phyloP scores from a whole-genome alignment of 805 yeast genomes.

The Wickerhamiella kazuoi region DNA sequence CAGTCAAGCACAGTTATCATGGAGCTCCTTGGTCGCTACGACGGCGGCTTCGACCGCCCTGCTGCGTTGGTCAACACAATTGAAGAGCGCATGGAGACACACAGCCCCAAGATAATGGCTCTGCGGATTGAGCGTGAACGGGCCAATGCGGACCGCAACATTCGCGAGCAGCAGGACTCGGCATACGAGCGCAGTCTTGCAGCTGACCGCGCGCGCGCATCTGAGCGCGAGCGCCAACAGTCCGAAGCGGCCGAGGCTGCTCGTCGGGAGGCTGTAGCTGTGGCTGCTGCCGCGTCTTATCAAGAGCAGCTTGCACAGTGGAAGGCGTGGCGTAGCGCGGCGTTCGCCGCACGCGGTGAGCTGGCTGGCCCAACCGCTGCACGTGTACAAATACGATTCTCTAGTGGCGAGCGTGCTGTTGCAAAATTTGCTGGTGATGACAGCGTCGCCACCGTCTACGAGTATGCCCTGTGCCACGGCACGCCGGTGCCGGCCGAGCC shows the following conservation, averaged over 20 bases:
- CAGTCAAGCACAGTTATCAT: constrained; percentile 30
- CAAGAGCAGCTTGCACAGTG: constrained; percentile 23
- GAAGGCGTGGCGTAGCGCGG: constrained; percentile 31
- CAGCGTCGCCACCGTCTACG: constrained; percentile 46
- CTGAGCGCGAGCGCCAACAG: constrained; percentile 25
- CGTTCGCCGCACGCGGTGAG: constrained; percentile 13
- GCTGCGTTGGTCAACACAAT: constrained; percentile 21
- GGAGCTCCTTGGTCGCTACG: constrained; percentile 43
- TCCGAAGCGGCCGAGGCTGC: constrained; percentile 13
- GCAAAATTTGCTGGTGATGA: constrained; percentile 30
- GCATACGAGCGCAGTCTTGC: constrained; percentile 58
- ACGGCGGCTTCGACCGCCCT: constrained; percentile 28
- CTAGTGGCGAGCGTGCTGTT: constrained; percentile 41
- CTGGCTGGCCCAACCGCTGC: constrained; percentile 22
- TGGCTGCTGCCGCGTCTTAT: constrained; percentile 11
- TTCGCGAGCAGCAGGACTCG: constrained; percentile 56
- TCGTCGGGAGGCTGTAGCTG: constrained; percentile 10
- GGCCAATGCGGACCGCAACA: constrained; percentile 33
- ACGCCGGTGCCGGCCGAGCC: constrained; percentile 14
- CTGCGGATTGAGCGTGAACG: constrained; percentile 49
- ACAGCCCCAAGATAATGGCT: constrained; percentile 41
- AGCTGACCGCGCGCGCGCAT: constrained; percentile 34
- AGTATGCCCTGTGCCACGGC: constrained; percentile 40
- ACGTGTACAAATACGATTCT: constrained; percentile 52
- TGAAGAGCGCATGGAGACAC: constrained; percentile 32